Percentiles rank a stretch among this genome's conserved stretches.
Evolutionary conservation across 208 protist genomes (phyloP).

Genomic region (Strigomonas culicis): DNA sequence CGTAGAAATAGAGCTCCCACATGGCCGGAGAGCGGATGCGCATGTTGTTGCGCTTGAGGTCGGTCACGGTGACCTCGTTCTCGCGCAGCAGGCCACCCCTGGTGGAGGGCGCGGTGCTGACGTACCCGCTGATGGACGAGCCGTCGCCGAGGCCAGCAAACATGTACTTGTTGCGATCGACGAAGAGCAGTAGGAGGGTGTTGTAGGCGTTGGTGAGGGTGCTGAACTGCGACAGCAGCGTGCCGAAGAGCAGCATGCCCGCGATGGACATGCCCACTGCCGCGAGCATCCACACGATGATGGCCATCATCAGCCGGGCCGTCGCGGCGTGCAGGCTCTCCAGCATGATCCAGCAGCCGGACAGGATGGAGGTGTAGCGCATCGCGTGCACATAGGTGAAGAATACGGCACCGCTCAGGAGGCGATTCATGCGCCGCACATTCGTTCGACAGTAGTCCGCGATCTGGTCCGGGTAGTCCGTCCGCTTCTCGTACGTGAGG

Average conservation of each 20-base stretch:
- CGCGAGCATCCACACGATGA: slow-evolving; percentile 12
- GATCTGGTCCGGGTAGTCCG: slow-evolving; percentile 15
- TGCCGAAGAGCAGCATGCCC: slow-evolving; percentile 11
- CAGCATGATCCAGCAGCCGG: slow-evolving; percentile 10
- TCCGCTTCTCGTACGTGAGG: slow-evolving; percentile 13
- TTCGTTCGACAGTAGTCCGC: slow-evolving; percentile 14
- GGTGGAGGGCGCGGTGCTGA: slow-evolving; percentile 15
- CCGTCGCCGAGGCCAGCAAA: slow-evolving; percentile 9
- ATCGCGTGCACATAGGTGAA: slow-evolving; percentile 16
- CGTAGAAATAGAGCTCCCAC: slow-evolving; percentile 10
- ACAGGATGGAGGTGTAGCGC: slow-evolving; percentile 11
- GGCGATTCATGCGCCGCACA: slow-evolving; percentile 3
- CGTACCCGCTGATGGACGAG: slow-evolving; percentile 13
- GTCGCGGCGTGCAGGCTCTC: slow-evolving; percentile 9
- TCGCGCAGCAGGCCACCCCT: slow-evolving; percentile 8
- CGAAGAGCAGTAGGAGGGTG: slow-evolving; percentile 16
- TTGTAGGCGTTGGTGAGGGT: slow-evolving; percentile 15
- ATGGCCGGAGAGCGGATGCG: slow-evolving; percentile 1
- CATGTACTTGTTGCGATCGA: slow-evolving; percentile 17
- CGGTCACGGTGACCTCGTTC: neutral
- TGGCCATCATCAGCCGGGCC: slow-evolving; percentile 5
- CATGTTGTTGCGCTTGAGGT: neutral
- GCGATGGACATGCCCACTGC: slow-evolving; percentile 13
- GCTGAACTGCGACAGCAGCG: slow-evolving; percentile 11
- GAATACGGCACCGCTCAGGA: slow-evolving; percentile 17